Base-by-base conservation (phyloP, 2,329 filamentous ascomycete genomes). In the Dactylellina sp. region DNA sequence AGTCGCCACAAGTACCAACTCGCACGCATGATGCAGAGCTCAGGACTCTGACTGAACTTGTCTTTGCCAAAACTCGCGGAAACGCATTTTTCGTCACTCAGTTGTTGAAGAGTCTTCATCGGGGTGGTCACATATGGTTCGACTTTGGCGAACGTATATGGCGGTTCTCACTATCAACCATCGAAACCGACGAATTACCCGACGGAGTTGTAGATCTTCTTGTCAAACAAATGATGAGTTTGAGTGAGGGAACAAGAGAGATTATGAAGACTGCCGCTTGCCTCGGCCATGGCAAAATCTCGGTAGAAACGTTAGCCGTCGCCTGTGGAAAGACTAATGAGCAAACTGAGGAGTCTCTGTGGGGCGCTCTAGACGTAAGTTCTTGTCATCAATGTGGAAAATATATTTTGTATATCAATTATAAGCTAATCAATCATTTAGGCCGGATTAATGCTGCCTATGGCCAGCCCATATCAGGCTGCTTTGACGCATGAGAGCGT, bases 61-160 rank as follows among this genome's bases (percentile, higher is more conserved):
- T 79, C 7, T 78, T 77, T 52, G 77, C 77, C 6, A 79, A 78
- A 66, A 79, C 78, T 2, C 71, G 76, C 35, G 78, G 78, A 35
- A 79, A 79, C 50, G 76, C 78, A 18, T 79, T 79, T 61, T 79
- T 79, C 56, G 77, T 79, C 16, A 76, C 76, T 42, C 78, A 79
- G 42, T 50, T 79, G 39, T 42, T 79, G 53, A 78, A 78, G 53
- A 78, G 76, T 44, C 70, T 79, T 32, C 75, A 78, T 35, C 76
- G 77, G 14, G 78, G 76, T 35, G 76, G 77, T 14, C 74, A 79
- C 62, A 79, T 79, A 46, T 71, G 66, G 37, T 79, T 78, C 62
- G 78, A 79, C 66, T 79, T 79, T 35, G 64, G 62, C 9, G 74
- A 68, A 72, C 72, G 60, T 28, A 75, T 78, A 49, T 79, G 78